A percentile compares a stretch with the other conserved stretches of the same genome.
phyloP scores from a whole-genome alignment of 1,139 yeast genomes.

The Geotrichum fermentans region DNA sequence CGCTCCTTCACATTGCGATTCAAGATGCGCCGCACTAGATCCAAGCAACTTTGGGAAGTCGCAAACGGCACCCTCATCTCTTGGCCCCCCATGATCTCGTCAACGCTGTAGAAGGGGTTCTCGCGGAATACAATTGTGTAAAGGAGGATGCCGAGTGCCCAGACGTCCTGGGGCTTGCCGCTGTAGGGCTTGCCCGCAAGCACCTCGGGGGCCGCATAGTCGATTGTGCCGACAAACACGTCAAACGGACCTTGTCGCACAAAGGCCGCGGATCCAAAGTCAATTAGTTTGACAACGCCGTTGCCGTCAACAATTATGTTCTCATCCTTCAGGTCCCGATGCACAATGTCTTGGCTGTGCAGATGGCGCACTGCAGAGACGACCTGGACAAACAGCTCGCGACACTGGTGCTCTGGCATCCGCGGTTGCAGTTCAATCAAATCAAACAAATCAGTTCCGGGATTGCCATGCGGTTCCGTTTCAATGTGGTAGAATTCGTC shows the following conservation, averaged over 20 bases:
- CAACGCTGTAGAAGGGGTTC: slow-evolving; percentile 91
- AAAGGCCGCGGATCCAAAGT: slow-evolving; percentile 93
- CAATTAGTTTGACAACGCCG: slow-evolving; percentile 65
- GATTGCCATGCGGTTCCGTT: slow-evolving; percentile 81
- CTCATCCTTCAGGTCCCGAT: slow-evolving; percentile 92
- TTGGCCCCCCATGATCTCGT: slow-evolving; percentile 89
- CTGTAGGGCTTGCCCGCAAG: slow-evolving; percentile 79
- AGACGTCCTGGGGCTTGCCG: slow-evolving; percentile 91
- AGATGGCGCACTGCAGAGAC: slow-evolving; percentile 73
- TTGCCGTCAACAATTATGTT: slow-evolving; percentile 71
- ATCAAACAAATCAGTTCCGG: slow-evolving; percentile 89
- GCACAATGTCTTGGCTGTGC: slow-evolving; percentile 83
- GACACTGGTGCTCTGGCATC: slow-evolving; percentile 72
- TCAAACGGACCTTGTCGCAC: slow-evolving; percentile 89
- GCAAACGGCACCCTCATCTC: slow-evolving; percentile 64
- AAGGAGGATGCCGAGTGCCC: slow-evolving; percentile 90
- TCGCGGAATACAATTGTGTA: slow-evolving; percentile 91
- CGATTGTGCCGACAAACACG: slow-evolving; percentile 94
- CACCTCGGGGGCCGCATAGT: slow-evolving; percentile 96
- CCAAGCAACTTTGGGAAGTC: slow-evolving; percentile 51
- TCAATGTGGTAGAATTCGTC: slow-evolving; percentile 81
- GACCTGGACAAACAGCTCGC: slow-evolving; percentile 71
- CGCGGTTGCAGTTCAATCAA: slow-evolving; percentile 77
- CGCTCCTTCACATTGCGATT: slow-evolving; percentile 58
- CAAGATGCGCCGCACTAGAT: slow-evolving; percentile 59